Evolutionary conservation across 306 rosid species (phyloP).

Genomic region (Cucurbita pepo): DNA sequence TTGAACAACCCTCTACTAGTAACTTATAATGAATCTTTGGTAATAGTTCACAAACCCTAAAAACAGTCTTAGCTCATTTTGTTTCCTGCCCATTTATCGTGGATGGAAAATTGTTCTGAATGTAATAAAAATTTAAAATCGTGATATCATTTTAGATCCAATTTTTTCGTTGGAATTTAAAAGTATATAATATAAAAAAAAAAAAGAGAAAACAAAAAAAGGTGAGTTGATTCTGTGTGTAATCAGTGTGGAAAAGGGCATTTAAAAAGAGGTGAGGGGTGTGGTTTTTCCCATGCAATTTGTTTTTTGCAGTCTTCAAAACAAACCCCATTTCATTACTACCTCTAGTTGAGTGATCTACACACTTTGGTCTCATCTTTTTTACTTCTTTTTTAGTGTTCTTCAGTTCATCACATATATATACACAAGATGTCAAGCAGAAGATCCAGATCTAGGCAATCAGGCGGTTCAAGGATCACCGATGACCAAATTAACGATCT

Average conservation of each 20-base stretch:
- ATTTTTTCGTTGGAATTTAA: too few species aligned
- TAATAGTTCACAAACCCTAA: too few species aligned
- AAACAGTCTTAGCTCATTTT: too few species aligned
- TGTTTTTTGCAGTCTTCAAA: neutral
- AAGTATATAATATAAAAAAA: too few species aligned
- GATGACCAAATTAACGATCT: conserved; percentile 98
- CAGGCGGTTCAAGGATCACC: conserved; percentile 57
- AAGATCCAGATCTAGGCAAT: conserved; percentile 26
- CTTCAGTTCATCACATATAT: too few species aligned
- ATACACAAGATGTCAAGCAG: conserved; percentile 1
- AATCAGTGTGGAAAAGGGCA: neutral
- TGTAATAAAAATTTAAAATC: too few species aligned
- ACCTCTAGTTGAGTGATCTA: neutral
- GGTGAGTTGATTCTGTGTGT: neutral
- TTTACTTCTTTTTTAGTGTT: too few species aligned
- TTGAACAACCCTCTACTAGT: too few species aligned
- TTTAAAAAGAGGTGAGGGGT: neutral
- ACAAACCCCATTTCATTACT: neutral
- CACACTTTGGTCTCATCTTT: neutral
- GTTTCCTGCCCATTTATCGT: too few species aligned
- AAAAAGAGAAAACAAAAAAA: neutral
- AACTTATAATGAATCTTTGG: too few species aligned
- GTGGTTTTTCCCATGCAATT: conserved; percentile 7
- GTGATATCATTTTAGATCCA: too few species aligned
- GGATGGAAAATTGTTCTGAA: too few species aligned